Conservation (phyloP, 257 asterid genomes). For the Agastache rugosa region DNA sequence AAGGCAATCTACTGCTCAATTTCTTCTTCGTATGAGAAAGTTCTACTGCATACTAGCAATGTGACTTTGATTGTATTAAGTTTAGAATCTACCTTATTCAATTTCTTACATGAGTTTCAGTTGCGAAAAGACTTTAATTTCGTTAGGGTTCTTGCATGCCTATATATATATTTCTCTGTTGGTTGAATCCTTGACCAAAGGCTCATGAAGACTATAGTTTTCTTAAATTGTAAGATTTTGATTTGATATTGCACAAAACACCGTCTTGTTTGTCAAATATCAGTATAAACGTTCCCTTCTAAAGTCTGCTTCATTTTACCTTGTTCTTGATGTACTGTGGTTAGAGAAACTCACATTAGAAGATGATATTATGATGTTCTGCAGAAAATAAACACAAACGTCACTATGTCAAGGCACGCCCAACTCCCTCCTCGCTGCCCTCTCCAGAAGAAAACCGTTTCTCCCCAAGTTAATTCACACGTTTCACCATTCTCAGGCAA, state of each 20-base stretch:
- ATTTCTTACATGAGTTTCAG: background rate
- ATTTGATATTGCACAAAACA: background rate
- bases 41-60: background rate
- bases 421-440: constrained; percentile 95
- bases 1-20: constrained; percentile 4
- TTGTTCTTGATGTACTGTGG: constrained; percentile 30
- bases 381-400: constrained; percentile 39
- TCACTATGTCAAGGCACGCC: constrained; percentile 73
- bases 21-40: constrained; percentile 16
- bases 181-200: background rate
- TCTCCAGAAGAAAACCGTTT: constrained; percentile 61
- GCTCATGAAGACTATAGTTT: background rate
- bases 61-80: background rate
- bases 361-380: constrained; percentile 35
- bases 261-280: background rate
- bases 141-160: constrained; percentile 11
- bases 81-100: constrained; percentile 3
- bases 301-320: background rate
- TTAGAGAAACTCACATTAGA: constrained; percentile 34
- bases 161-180: background rate
- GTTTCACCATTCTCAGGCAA: constrained; percentile 40
- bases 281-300: background rate
- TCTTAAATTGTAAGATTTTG: background rate
- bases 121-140: background rate
- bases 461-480: constrained; percentile 34